These are phyloP conservation scores for Kregervanrija fluxuum DNA, from an alignment of 805 yeast genomes.

Conservation along the genomic window DNA sequence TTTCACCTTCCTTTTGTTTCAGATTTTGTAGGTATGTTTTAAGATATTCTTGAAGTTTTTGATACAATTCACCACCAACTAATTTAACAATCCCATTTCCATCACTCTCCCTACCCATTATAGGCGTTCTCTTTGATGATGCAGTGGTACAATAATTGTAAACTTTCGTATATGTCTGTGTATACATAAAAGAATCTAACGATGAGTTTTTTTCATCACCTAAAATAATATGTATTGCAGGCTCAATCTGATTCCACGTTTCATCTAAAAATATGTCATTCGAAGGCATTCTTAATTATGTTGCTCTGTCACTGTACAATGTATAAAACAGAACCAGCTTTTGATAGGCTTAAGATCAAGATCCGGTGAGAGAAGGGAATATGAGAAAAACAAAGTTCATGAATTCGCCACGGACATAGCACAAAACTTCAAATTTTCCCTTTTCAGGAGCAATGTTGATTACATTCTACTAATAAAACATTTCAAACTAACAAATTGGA, in stretches of 20 bases:
- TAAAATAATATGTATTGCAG: constrained; percentile 62
- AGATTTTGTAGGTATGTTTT: constrained; percentile 47
- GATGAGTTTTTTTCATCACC: constrained; percentile 61
- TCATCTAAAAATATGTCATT: constrained; percentile 19
- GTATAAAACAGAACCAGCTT: no score
- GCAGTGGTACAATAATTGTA: constrained; percentile 88
- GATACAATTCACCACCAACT: constrained; percentile 87
- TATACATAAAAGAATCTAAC: constrained; percentile 65
- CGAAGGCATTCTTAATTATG: constrained; percentile 1
- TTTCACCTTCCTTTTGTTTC: constrained; percentile 47
- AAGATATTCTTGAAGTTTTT: constrained; percentile 61
- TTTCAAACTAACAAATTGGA: no score
- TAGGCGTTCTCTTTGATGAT: constrained; percentile 41
- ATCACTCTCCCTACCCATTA: constrained; percentile 13
- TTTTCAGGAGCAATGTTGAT: no score
- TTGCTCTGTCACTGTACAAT: no score
- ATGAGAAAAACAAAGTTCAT: background rate
- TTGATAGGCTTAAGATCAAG: no score
- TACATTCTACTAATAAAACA: no score
- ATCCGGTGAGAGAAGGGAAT: constrained; percentile 3
- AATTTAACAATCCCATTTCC: constrained; percentile 31
- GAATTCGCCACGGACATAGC: no score
- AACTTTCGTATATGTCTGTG: constrained; percentile 86
- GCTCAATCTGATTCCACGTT: constrained; percentile 75
- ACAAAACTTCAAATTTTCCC: no score